Base-by-base conservation (phyloP, 179 eudicot species). In the Carnegiea gigantea region DNA sequence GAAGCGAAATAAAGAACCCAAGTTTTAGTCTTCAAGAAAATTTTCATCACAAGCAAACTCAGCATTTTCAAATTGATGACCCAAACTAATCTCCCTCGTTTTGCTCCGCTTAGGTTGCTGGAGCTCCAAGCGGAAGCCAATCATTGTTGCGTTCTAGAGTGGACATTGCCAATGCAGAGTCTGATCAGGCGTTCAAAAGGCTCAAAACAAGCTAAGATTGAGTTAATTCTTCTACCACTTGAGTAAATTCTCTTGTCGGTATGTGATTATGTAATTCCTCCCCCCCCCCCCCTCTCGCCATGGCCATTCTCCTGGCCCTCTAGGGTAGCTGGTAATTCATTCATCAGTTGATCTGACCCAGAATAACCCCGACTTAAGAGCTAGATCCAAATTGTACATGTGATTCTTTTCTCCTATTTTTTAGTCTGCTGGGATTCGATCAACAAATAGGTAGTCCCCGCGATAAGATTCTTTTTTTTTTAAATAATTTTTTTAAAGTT, bases 131-230 rank as follows among this genome's bases (percentile, higher is more conserved):
- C 68, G 80, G 77, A 74, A 84, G 83, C 53, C 85, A 77, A 70
- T 77, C 83, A 9, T 57, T 77, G 67, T 64, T 82, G 54, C 86
- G 78, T 73, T 75, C 89, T 76, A 87, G 87, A 80, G 78, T 73
- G 71, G 88, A 87, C 73, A 84, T 73, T 82, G 82, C 81, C 62
- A 81, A 82, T 48, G 87, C 85, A 38, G 95, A 91, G 57, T 86
- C 85, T 6, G 89, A 88, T 80, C 90, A 89, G 65, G 84, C 90
- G 26, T 73, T 84, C 10, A 93, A 93, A 87, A 91, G 92, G 89
- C 87, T 88, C 81, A 93, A 90, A 82, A 91, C 88, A 30, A 80
- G 85, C 85, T 89, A 86, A 77, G 84, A 84, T 75, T 82, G 80
- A 51, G 57, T n/a, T 6, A 82, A 75, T 75, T 53, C 64, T 44